Base-by-base conservation (phyloP, 1,284 basidiomycete genomes). In the Coniferiporia weirii region DNA sequence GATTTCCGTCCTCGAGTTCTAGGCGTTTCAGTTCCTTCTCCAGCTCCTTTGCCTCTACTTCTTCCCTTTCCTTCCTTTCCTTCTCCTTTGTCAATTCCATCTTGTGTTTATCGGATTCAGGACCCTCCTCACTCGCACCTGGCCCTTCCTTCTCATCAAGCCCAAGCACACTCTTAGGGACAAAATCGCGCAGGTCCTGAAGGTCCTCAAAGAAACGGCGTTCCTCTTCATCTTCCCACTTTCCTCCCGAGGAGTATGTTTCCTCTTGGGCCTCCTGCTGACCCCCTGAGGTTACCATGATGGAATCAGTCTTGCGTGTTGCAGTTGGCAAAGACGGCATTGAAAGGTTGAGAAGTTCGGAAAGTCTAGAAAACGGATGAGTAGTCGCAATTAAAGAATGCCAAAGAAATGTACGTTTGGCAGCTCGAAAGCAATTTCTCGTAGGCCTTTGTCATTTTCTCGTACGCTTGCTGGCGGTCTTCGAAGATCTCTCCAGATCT, bases 161-260 rank as follows among this genome's bases (percentile, higher is more conserved):
- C n/a, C 94, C 95, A 15, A 99, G 77, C 20, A 98, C 80, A 43
- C 85, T 85, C 52, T 84, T 86, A 0, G 97, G 97, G 0, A 98
- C 93, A 60, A 94, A 90, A 62, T 96, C 93, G 61, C 88, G 89
- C 47, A 99, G 73, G 69, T 99, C 96, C 56, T 93, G 83, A 36
- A 98, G 77, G 63, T 98, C 94, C 70, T 98, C 95, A 69, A 91
- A 99, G 74, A 98, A 99, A 53, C 87, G 80, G 45, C 91, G 81
- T 70, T 98, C 95, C 73, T 99, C 97, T 64, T 99, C 97, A 67
- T 99, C 97, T 70, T 95, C 93, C 97, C 97, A 99, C 68, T 98
- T 96, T 2, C 93, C 90, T 1, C 89, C 87, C 5, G 79, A 73
- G 1, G 75, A 74, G 27, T 82, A 72, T 13, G 78, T 70, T 13